Evolutionary conservation across 2,329 filamentous ascomycete genomes (phyloP).

Genomic region (Fusarium redolens): DNA sequence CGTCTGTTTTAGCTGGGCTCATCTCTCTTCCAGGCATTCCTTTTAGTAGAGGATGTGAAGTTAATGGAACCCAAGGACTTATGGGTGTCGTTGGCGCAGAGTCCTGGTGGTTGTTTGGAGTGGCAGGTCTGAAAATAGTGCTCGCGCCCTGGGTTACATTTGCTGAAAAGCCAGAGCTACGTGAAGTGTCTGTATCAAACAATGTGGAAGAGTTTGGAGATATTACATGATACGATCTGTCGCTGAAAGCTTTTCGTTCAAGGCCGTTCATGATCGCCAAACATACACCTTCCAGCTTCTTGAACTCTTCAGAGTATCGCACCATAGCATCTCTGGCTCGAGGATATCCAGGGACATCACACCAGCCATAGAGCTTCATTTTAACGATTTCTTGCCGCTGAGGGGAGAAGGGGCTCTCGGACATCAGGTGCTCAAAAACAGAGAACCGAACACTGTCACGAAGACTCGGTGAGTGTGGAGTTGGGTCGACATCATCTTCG

Average conservation of each 20-base stretch:
- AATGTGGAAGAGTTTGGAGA: constrained; percentile 20
- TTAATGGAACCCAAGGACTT: constrained; percentile 10
- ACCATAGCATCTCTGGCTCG: constrained; percentile 45
- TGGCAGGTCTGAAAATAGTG: constrained; percentile 13
- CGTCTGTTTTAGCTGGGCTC: constrained; percentile 53
- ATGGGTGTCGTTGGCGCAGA: neutral
- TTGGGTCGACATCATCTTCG: constrained; percentile 41
- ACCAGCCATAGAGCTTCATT: constrained; percentile 50
- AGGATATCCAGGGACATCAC: constrained; percentile 47
- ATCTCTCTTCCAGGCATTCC: constrained; percentile 55
- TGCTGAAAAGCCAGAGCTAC: constrained; percentile 5
- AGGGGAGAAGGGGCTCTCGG: constrained; percentile 31
- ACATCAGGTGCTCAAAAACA: constrained; percentile 51
- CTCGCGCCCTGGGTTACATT: constrained; percentile 7
- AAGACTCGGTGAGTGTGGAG: constrained; percentile 47
- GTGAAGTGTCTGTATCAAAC: constrained; percentile 16
- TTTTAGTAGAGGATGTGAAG: constrained; percentile 57
- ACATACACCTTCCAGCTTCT: constrained; percentile 50
- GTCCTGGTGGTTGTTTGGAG: constrained; percentile 5
- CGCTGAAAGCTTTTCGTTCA: constrained; percentile 9
- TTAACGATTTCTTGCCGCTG: constrained; percentile 42
- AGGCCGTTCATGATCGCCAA: constrained; percentile 39
- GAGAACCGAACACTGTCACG: constrained; percentile 51
- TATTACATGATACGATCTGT: neutral
- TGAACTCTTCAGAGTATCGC: constrained; percentile 49